phyloP scores from a whole-genome alignment of 202 grass and related monocot species.

The Sporobolus alterniflorus region DNA sequence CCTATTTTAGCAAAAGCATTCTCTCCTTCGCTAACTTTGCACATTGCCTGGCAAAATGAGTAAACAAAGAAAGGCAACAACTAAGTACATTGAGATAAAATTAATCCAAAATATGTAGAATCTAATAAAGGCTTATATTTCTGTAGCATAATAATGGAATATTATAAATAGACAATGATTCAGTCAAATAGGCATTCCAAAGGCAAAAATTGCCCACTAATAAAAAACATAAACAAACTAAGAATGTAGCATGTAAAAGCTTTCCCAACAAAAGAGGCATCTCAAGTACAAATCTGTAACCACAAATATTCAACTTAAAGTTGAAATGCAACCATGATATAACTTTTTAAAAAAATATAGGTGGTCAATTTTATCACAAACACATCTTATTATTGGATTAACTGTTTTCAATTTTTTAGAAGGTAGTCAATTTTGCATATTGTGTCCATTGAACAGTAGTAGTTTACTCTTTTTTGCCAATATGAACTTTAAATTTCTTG shows the following conservation, averaged over 20 bases:
- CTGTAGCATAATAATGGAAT: background rate
- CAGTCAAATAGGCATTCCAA: no score
- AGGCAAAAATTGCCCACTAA: conserved; percentile 6
- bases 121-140: background rate
- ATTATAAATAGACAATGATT: conserved; percentile 26
- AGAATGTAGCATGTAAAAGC: background rate
- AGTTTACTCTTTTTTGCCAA: no score
- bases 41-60: conserved; percentile 69
- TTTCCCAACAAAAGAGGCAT: background rate
- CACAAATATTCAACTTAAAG: background rate
- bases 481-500: background rate
- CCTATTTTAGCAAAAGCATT: conserved; percentile 77
- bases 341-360: background rate
- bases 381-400: background rate
- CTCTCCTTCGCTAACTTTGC: conserved; percentile 76
- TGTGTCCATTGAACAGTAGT: no score
- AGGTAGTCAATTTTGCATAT: background rate
- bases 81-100: conserved; percentile 19
- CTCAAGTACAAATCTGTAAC: background rate
- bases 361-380: background rate
- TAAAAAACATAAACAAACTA: conserved; percentile 16
- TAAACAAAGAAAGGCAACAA: background rate
- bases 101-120: background rate
- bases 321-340: background rate
- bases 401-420: background rate